phyloP scores from a whole-genome alignment of 768 basidiomycete species.

The Russula dissimulans region DNA sequence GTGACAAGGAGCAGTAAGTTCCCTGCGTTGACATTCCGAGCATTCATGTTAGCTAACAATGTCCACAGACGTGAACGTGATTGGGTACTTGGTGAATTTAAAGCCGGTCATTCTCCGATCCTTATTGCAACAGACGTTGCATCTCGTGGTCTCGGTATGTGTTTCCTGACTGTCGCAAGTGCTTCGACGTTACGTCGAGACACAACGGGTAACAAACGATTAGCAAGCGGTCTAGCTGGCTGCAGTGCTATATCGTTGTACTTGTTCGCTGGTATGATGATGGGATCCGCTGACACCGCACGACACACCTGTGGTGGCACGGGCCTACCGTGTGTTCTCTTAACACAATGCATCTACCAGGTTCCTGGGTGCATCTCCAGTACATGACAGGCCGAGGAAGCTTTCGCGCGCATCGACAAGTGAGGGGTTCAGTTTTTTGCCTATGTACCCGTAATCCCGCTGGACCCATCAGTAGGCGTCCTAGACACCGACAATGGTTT shows the following conservation, averaged over 20 bases:
- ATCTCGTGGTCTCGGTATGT: slow-evolving; percentile 99
- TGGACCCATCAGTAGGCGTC: slow-evolving; percentile 17
- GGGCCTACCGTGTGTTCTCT: slow-evolving; percentile 14
- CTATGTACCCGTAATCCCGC: slow-evolving; percentile 19
- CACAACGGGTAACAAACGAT: slow-evolving; percentile 26
- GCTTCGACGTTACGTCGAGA: slow-evolving; percentile 32
- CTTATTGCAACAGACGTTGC: slow-evolving; percentile 99
- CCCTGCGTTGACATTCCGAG: background rate
- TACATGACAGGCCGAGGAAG: slow-evolving; percentile 30
- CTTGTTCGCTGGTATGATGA: slow-evolving; percentile 21
- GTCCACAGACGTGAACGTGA: slow-evolving; percentile 82
- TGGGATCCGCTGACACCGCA: slow-evolving; percentile 13
- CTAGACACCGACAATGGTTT: slow-evolving; percentile 28
- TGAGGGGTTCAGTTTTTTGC: slow-evolving; percentile 22
- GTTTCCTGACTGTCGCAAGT: slow-evolving; percentile 38
- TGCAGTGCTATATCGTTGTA: slow-evolving; percentile 10
- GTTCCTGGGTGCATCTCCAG: slow-evolving; percentile 30
- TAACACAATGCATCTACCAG: slow-evolving; percentile 26
- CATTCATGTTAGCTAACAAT: background rate
- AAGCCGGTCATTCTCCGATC: slow-evolving; percentile 94
- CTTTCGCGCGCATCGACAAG: slow-evolving; percentile 28
- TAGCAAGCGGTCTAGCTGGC: slow-evolving; percentile 17
- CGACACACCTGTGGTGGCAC: slow-evolving; percentile 10
- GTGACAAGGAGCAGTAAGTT: slow-evolving; percentile 95
- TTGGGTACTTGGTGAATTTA: slow-evolving; percentile 98